Evolutionary conservation across 306 rosid genomes (phyloP).

Genomic region (Vigna reflexopilosa): DNA sequence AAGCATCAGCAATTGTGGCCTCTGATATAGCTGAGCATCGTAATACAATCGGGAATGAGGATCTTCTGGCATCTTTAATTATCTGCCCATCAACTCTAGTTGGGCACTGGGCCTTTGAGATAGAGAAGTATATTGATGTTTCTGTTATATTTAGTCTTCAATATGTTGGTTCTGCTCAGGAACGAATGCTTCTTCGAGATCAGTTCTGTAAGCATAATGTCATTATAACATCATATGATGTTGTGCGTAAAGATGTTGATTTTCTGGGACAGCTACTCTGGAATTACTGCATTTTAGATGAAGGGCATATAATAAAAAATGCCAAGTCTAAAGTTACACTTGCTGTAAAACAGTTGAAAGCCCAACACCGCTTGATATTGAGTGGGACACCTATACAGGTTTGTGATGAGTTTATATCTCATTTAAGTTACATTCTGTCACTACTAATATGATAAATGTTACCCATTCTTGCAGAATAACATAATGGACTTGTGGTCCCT

Average conservation of each 20-base stretch:
- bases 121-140: slow-evolving; percentile 86
- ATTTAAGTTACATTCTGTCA: slow-evolving; percentile 7
- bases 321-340: slow-evolving; percentile 92
- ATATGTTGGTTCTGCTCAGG: slow-evolving; percentile 91
- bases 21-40: slow-evolving; percentile 80
- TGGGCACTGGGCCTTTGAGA: slow-evolving; percentile 98
- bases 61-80: slow-evolving; percentile 78
- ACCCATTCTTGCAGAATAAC: slow-evolving; percentile 77
- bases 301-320: slow-evolving; percentile 95
- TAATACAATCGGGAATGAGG: slow-evolving; percentile 49
- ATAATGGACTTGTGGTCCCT: slow-evolving; percentile 99
- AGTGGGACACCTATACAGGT: slow-evolving; percentile 99
- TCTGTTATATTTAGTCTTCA: slow-evolving; percentile 87
- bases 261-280: slow-evolving; percentile 72
- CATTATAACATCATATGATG: slow-evolving; percentile 92
- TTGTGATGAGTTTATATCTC: slow-evolving; percentile 39
- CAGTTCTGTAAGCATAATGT: slow-evolving; percentile 78
- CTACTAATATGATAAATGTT: slow-evolving; percentile 41
- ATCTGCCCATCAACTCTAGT: slow-evolving; percentile 98
- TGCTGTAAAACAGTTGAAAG: slow-evolving; percentile 92
- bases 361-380: slow-evolving; percentile 90
- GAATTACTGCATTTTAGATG: slow-evolving; percentile 95
- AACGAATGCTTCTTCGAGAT: slow-evolving; percentile 70
- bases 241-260: slow-evolving; percentile 91
- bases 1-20: slow-evolving; percentile 95